Evolutionary conservation across 208 protist species (phyloP).

Genomic region (Leishmania guyanensis): DNA sequence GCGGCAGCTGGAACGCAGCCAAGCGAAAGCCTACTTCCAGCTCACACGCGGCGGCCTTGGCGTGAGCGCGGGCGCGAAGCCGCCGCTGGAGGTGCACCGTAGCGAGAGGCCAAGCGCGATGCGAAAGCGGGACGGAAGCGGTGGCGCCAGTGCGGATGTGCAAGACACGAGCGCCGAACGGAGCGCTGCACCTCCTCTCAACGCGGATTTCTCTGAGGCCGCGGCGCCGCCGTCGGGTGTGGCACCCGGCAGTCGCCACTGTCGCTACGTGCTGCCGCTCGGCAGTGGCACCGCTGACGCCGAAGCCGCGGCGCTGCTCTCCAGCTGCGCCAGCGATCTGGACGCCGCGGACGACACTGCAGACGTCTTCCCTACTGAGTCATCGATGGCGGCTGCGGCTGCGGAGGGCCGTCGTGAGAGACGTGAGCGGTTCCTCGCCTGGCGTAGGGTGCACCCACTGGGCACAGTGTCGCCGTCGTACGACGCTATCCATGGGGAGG

Average conservation of each 20-base stretch:
- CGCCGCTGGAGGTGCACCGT: background rate
- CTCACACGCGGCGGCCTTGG: slow-evolving; percentile 2
- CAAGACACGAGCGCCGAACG: background rate
- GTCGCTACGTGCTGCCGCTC: slow-evolving; percentile 14
- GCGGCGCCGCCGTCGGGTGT: background rate
- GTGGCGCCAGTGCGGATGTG: background rate
- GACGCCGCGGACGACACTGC: background rate
- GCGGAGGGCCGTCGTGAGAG: slow-evolving; percentile 24
- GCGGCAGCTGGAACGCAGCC: slow-evolving; percentile 42
- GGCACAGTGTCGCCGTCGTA: slow-evolving; percentile 11
- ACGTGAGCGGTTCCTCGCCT: slow-evolving; percentile 62
- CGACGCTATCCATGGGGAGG: background rate
- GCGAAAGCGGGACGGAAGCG: background rate
- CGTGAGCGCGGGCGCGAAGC: background rate
- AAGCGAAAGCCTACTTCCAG: slow-evolving; percentile 48
- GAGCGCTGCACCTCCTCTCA: background rate
- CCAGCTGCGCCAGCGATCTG: too few species aligned
- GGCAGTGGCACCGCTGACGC: background rate
- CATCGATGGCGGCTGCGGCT: slow-evolving; percentile 7
- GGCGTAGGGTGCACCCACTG: slow-evolving; percentile 47
- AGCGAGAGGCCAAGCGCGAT: background rate
- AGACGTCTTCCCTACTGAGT: background rate
- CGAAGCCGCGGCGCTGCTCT: background rate
- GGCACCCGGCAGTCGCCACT: background rate
- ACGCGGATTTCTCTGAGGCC: background rate